phyloP scores from a whole-genome alignment of 2,329 filamentous ascomycete genomes.

The Dothideomycetes sp. region DNA sequence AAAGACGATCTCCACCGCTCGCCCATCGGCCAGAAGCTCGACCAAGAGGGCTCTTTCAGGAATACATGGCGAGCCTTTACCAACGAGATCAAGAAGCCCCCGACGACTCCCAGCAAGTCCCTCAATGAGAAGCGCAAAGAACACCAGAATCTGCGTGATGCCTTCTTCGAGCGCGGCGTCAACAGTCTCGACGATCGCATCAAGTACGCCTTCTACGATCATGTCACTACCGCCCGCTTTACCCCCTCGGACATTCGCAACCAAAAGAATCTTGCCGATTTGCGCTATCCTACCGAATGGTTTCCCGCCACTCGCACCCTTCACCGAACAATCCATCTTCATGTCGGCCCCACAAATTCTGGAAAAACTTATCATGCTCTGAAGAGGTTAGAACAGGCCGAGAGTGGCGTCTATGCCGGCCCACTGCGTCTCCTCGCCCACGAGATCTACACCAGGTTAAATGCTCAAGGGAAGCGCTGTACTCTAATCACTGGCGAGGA shows the following conservation, averaged over 20 bases:
- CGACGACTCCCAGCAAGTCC: neutral
- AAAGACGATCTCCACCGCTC: constrained; percentile 24
- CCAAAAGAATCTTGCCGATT: constrained; percentile 63
- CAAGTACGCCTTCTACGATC: constrained; percentile 59
- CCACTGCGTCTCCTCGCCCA: constrained; percentile 82
- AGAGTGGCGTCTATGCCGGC: constrained; percentile 78
- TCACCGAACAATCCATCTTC: constrained; percentile 77
- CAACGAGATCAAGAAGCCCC: constrained; percentile 7
- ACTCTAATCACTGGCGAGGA: constrained; percentile 88
- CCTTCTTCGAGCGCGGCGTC: constrained; percentile 16
- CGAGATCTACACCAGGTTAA: constrained; percentile 85
- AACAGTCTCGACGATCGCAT: constrained; percentile 34
- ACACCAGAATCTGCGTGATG: constrained; percentile 3
- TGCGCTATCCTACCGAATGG: constrained; percentile 88
- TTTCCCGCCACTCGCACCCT: constrained; percentile 73
- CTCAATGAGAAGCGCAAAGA: neutral
- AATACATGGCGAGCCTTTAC: constrained; percentile 22
- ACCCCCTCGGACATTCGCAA: constrained; percentile 47
- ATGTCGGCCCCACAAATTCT: constrained; percentile 95
- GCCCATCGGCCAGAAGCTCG: constrained; percentile 24
- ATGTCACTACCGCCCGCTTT: constrained; percentile 50
- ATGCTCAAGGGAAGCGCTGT: constrained; percentile 65
- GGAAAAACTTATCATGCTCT: constrained; percentile 95
- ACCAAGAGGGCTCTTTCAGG: constrained; percentile 20
- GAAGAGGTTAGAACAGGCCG: constrained; percentile 67